Percentiles rank a stretch among this genome's conserved stretches.
phyloP scores from a whole-genome alignment of 2,329 filamentous ascomycete species.

The Exophiala phaeomuriformis region DNA sequence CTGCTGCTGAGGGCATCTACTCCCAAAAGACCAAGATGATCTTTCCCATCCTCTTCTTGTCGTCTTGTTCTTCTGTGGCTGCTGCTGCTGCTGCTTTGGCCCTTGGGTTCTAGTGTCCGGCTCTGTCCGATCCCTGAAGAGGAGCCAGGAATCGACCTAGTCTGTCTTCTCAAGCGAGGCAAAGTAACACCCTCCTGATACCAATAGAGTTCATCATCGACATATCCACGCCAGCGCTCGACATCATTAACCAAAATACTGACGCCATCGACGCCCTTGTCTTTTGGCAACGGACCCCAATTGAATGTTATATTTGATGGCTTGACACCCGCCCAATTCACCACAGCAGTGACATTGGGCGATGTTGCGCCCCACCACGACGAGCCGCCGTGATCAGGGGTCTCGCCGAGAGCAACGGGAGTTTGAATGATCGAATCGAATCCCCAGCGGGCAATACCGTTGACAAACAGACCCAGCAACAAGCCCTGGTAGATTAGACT shows the following conservation, averaged over 20 bases:
- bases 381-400: constrained; percentile 36
- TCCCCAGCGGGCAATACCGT: constrained; percentile 88
- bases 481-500: constrained; percentile 83
- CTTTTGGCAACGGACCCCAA: constrained; percentile 34
- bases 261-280: constrained; percentile 46
- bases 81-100: no score
- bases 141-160: no score
- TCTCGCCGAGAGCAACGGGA: constrained; percentile 55
- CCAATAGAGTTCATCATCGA: constrained; percentile 42
- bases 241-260: constrained; percentile 58
- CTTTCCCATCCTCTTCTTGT: background rate
- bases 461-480: constrained; percentile 83
- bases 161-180: background rate
- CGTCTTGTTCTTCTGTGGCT: background rate
- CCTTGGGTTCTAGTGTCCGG: no score
- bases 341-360: constrained; percentile 47
- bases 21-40: no score
- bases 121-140: no score
- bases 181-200: constrained; percentile 28
- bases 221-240: constrained; percentile 52
- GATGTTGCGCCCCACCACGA: constrained; percentile 40
- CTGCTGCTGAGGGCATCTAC: no score
- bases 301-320: constrained; percentile 40
- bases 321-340: background rate
- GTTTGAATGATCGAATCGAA: constrained; percentile 88